These are phyloP conservation scores for Rubus idaeus DNA, from an alignment of 306 rosid genomes.

Conservation along the genomic window DNA sequence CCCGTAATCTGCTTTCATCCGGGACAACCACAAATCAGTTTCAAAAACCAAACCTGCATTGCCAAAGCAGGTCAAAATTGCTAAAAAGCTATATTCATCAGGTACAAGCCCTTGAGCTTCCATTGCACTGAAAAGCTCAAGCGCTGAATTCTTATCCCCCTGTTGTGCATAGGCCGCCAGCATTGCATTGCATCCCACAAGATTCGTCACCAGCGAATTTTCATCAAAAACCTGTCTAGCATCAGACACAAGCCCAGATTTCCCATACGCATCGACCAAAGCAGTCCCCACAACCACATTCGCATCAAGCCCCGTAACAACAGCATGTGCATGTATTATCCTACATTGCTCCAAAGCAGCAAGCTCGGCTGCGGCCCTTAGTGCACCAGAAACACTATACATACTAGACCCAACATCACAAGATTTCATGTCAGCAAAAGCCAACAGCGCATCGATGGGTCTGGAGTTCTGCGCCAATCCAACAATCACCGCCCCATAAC, in stretches of 20 bases:
- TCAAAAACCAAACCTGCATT: conserved; percentile 61
- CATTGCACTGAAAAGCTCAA: conserved; percentile 52
- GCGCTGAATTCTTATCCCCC: conserved; percentile 50
- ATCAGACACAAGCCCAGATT: conserved; percentile 65
- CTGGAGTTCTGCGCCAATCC: conserved; percentile 71
- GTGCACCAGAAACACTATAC: conserved; percentile 60
- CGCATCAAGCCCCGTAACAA: conserved; percentile 50
- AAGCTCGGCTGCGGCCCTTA: conserved; percentile 65
- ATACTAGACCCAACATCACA: conserved; percentile 47
- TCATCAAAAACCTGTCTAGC: conserved; percentile 70
- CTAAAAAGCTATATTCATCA: conserved; percentile 74
- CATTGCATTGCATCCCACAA: conserved; percentile 85
- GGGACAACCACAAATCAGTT: conserved; percentile 59
- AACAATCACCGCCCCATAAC: conserved; percentile 64
- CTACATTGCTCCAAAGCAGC: conserved; percentile 82
- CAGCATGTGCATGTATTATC: conserved; percentile 55
- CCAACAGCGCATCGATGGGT: conserved; percentile 40
- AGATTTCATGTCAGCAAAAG: conserved; percentile 52
- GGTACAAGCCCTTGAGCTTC: conserved; percentile 47
- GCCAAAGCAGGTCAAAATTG: conserved; percentile 51
- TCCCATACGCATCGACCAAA: conserved; percentile 74
- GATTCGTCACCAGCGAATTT: conserved; percentile 38
- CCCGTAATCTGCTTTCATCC: conserved; percentile 56
- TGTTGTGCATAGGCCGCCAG: conserved; percentile 79
- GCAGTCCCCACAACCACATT: conserved; percentile 58